A percentile compares a stretch with the other conserved stretches of the same genome.
These are phyloP conservation scores for Populus tomentosa DNA, from an alignment of 441 rosid genomes.

Conservation along the genomic window DNA sequence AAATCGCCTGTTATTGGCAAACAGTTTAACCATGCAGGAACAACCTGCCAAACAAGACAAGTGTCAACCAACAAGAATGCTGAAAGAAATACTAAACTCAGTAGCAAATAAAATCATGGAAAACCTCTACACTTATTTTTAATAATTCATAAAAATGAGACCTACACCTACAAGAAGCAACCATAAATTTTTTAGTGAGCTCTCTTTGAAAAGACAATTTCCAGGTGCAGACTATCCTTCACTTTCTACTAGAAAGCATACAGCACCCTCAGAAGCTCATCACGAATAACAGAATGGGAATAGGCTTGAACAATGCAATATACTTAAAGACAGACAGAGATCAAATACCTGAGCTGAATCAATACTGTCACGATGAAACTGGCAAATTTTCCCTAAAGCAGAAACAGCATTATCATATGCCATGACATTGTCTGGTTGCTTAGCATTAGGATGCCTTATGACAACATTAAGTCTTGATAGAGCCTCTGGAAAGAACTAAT, in stretches of 20 bases:
- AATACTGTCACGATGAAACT: constrained; percentile 80
- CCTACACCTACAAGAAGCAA: not conserved
- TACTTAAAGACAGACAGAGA: constrained; percentile 6
- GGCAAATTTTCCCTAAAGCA: constrained; percentile 96
- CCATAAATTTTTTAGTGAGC: not conserved
- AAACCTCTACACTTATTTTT: not conserved
- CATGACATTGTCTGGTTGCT: constrained; percentile 85
- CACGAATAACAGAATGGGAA: not conserved
- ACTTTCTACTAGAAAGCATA: not conserved
- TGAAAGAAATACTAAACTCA: not conserved
- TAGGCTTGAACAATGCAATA: constrained; percentile 1
- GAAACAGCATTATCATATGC: constrained; percentile 99
- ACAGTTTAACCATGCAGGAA: constrained; percentile 99
- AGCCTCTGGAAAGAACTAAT: constrained; percentile 65
- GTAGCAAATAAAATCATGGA: not conserved
- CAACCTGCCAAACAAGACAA: constrained; percentile 43
- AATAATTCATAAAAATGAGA: not conserved
- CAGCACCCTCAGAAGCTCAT: not conserved
- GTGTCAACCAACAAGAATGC: not conserved
- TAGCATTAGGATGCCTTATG: constrained; percentile 76
- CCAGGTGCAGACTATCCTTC: not conserved
- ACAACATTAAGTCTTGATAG: constrained; percentile 91
- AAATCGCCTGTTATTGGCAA: constrained; percentile 89
- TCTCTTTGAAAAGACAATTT: not conserved
- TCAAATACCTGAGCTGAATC: constrained; percentile 85